phyloP scores from a whole-genome alignment of 1,284 basidiomycete genomes.

The Moesziomyces aphidis region DNA sequence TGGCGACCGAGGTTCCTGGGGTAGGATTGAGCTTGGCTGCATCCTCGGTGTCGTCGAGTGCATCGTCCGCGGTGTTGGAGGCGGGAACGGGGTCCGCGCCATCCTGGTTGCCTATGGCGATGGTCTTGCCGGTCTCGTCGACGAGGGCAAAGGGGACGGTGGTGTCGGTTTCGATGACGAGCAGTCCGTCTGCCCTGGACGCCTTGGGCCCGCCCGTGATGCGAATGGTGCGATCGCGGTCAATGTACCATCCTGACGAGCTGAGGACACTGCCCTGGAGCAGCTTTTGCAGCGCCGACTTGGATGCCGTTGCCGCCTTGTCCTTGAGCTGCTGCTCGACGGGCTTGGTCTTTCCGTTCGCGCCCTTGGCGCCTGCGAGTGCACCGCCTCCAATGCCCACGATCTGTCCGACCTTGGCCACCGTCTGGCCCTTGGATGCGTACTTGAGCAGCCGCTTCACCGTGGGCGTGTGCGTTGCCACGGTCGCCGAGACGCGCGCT shows the following conservation, averaged over 20 bases:
- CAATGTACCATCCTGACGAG: constrained; percentile 60
- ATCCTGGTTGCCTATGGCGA: constrained; percentile 46
- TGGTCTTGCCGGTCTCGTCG: constrained; percentile 55
- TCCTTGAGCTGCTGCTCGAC: constrained; percentile 41
- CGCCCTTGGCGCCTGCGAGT: constrained; percentile 24
- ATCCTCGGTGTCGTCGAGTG: constrained; percentile 34
- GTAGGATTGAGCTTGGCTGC: constrained; percentile 31
- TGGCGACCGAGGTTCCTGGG: constrained; percentile 9
- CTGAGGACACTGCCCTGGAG: constrained; percentile 55
- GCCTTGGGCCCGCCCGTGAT: constrained; percentile 57
- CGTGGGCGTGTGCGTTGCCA: constrained; percentile 50
- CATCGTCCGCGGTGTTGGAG: constrained; percentile 5
- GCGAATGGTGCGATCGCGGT: constrained; percentile 51
- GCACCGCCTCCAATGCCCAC: constrained; percentile 59
- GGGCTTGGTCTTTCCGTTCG: constrained; percentile 38
- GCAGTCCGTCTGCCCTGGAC: constrained; percentile 43
- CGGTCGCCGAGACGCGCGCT: constrained; percentile 41
- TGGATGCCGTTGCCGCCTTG: constrained; percentile 39
- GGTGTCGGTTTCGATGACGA: constrained; percentile 59
- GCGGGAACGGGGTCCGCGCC: constrained; percentile 33
- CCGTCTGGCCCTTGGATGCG: constrained; percentile 49
- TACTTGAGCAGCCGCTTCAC: constrained; percentile 51
- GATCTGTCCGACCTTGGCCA: constrained; percentile 56
- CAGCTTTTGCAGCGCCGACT: constrained; percentile 48
- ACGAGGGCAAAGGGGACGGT: constrained; percentile 40